These are phyloP conservation scores for Ogataea pini DNA, from an alignment of 805 yeast genomes.

Conservation along the genomic window DNA sequence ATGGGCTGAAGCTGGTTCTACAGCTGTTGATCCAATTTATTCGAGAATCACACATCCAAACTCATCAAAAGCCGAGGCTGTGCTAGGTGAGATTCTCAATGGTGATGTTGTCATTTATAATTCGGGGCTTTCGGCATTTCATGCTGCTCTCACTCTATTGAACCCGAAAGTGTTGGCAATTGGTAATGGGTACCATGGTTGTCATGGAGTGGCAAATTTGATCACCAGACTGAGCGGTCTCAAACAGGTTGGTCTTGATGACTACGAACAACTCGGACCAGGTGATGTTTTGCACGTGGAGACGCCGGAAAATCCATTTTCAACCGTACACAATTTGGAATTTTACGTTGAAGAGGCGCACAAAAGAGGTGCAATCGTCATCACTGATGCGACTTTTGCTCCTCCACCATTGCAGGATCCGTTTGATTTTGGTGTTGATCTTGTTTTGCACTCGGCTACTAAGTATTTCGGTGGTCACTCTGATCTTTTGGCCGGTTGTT, in stretches of 20 bases:
- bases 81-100: conserved; percentile 58
- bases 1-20: background rate
- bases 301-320: conserved; percentile 87
- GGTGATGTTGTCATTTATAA: conserved; percentile 70
- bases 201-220: conserved; percentile 67
- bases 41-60: conserved; percentile 79
- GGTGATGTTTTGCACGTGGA: conserved; percentile 85
- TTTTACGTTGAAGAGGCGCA: conserved; percentile 73
- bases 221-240: conserved; percentile 61
- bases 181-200: conserved; percentile 85
- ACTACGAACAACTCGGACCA: conserved; percentile 47
- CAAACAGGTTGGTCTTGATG: conserved; percentile 49
- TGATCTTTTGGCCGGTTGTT: conserved; percentile 80
- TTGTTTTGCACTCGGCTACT: conserved; percentile 91
- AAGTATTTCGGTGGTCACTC: conserved; percentile 97
- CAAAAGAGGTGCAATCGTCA: conserved; percentile 66
- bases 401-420: conserved; percentile 89
- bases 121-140: conserved; percentile 81
- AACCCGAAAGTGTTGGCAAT: conserved; percentile 74
- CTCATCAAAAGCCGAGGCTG: conserved; percentile 63
- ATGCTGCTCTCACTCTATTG: conserved; percentile 65
- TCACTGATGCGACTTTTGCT: conserved; percentile 88
- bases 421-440: conserved; percentile 79
- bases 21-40: conserved; percentile 45
- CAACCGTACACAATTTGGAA: conserved; percentile 61